These are phyloP conservation scores for Candida piceae DNA, from an alignment of 805 yeast genomes.

Conservation along the genomic window DNA sequence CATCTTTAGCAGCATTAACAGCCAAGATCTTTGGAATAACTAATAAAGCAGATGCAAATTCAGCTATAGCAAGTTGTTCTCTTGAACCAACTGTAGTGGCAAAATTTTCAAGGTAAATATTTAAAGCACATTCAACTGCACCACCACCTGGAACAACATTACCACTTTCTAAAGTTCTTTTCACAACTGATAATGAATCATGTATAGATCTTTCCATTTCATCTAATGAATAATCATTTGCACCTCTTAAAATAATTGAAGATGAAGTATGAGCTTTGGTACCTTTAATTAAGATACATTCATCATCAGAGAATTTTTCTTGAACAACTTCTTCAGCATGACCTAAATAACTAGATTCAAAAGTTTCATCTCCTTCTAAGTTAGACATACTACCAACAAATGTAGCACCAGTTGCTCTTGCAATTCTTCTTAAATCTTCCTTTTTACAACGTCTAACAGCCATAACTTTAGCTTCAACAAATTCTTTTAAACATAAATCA, in stretches of 20 bases:
- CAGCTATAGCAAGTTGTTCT: conserved; percentile 97
- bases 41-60: conserved; percentile 85
- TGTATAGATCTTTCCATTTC: conserved; percentile 98
- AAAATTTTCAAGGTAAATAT: conserved; percentile 90
- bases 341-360: conserved; percentile 81
- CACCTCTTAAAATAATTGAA: conserved; percentile 90
- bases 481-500: conserved; percentile 84
- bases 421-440: conserved; percentile 94
- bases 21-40: conserved; percentile 96
- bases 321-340: conserved; percentile 87
- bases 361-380: conserved; percentile 92
- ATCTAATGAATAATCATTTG: conserved; percentile 91
- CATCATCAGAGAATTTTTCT: conserved; percentile 90
- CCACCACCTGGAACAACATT: conserved; percentile 98
- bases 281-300: conserved; percentile 87
- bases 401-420: conserved; percentile 97
- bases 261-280: conserved; percentile 88
- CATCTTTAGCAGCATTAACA: conserved; percentile 95
- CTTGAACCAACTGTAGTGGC: conserved; percentile 97
- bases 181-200: conserved; percentile 90
- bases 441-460: conserved; percentile 96
- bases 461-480: conserved; percentile 87
- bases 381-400: conserved; percentile 82
- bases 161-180: conserved; percentile 93
- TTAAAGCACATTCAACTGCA: conserved; percentile 95